Conservation (phyloP, 2,329 filamentous ascomycete species). For the Venturia pyrina region DNA sequence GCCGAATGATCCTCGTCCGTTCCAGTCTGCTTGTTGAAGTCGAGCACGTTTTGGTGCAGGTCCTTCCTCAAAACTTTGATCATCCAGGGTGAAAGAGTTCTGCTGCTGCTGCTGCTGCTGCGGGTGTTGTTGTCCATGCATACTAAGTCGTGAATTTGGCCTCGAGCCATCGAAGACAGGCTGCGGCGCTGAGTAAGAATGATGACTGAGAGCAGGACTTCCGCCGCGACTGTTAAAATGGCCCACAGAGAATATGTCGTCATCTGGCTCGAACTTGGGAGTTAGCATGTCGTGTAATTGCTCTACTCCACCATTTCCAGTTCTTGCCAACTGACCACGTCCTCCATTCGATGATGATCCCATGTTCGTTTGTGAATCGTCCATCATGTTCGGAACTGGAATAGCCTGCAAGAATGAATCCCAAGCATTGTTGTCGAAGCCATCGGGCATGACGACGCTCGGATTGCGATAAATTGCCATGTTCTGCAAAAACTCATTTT, state of each 20-base stretch:
- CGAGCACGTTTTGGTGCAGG: constrained; percentile 70
- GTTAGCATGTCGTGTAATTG: constrained; percentile 19
- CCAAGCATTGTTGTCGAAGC: constrained; percentile 68
- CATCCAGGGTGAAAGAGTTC: constrained; percentile 16
- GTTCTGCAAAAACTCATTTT: constrained; percentile 50
- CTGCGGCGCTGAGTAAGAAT: constrained; percentile 25
- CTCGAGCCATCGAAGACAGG: constrained; percentile 22
- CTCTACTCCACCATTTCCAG: constrained; percentile 14
- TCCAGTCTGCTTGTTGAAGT: constrained; percentile 61
- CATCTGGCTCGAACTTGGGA: constrained; percentile 15
- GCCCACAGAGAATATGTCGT: constrained; percentile 16
- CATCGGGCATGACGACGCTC: constrained; percentile 47
- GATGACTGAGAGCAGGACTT: constrained; percentile 34
- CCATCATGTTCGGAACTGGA: not conserved
- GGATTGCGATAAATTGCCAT: constrained; percentile 52
- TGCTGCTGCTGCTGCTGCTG: constrained; percentile 16
- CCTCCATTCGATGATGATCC: constrained; percentile 9
- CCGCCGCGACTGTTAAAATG: constrained; percentile 32
- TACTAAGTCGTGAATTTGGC: constrained; percentile 29
- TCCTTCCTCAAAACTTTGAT: constrained; percentile 34
- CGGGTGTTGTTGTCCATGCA: constrained; percentile 18
- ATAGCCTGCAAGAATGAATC: constrained; percentile 54
- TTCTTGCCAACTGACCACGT: constrained; percentile 10
- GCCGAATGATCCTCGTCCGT: constrained; percentile 62
- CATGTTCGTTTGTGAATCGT: not conserved